These are phyloP conservation scores for Acer negundo DNA, from an alignment of 345 rosid species.

Conservation along the genomic window DNA sequence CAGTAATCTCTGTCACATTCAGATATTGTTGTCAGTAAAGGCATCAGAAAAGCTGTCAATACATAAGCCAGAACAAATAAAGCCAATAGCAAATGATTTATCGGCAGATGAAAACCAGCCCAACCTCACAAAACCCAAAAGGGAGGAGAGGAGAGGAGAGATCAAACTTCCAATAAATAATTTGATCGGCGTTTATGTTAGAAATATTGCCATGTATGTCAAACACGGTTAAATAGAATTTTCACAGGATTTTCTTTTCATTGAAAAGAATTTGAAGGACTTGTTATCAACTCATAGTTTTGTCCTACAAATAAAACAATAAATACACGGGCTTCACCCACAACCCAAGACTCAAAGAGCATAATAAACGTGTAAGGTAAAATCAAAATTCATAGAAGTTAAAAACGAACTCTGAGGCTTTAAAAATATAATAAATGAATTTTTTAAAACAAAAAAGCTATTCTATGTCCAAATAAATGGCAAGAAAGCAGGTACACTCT, in stretches of 20 bases:
- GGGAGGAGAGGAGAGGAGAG: not conserved
- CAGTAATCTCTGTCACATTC: slow-evolving; percentile 67
- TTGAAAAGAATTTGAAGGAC: not conserved
- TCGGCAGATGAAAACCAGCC: not conserved
- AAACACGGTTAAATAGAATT: not conserved
- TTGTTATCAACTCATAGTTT: not conserved
- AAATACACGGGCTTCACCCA: not conserved
- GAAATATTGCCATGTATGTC: not conserved
- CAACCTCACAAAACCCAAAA: not conserved
- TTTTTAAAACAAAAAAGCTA: no score
- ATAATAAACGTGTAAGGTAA: not conserved
- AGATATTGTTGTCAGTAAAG: slow-evolving; percentile 22
- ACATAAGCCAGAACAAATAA: not conserved
- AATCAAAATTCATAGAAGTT: not conserved
- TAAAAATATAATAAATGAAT: no score
- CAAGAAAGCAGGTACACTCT: not conserved
- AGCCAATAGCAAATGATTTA: slow-evolving; percentile 9
- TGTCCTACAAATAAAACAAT: not conserved
- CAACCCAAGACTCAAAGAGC: not conserved
- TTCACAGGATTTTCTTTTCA: not conserved
- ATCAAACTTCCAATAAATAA: no score
- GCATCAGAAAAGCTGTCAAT: slow-evolving; percentile 6
- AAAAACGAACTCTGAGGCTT: not conserved
- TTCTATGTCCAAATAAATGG: not conserved
- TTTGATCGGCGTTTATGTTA: no score